Percentiles rank a stretch among this genome's conserved stretches.
These are phyloP conservation scores for Neonectria faginata DNA, from an alignment of 2,329 filamentous ascomycete species.

Conservation along the genomic window DNA sequence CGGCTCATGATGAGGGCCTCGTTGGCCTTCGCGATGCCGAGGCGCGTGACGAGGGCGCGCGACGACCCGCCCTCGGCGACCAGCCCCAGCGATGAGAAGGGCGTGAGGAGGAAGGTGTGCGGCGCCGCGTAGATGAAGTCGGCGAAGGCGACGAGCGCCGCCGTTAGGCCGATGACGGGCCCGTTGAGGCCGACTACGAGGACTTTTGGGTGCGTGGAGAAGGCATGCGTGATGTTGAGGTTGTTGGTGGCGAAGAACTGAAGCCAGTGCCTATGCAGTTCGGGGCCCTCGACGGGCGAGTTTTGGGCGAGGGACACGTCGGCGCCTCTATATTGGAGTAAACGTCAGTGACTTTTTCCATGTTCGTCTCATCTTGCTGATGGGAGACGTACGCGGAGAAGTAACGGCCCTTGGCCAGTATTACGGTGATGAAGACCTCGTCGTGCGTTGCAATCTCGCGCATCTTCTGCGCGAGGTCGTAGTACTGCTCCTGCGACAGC, in stretches of 20 bases:
- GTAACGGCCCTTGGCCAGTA: conserved; percentile 83
- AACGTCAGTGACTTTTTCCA: conserved; percentile 7
- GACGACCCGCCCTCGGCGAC: conserved; percentile 90
- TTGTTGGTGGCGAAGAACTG: conserved; percentile 84
- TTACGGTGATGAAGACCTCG: conserved; percentile 85
- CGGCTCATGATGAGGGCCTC: conserved; percentile 94
- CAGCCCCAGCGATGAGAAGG: conserved; percentile 89
- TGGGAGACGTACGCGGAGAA: conserved; percentile 83
- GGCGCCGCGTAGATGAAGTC: conserved; percentile 94
- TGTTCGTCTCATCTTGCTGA: background rate
- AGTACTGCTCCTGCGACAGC: conserved; percentile 78
- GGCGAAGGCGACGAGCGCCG: conserved; percentile 82
- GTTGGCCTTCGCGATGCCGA: conserved; percentile 86
- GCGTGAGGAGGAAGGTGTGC: conserved; percentile 86
- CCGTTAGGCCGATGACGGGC: conserved; percentile 87
- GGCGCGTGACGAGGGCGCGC: conserved; percentile 79
- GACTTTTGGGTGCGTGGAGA: conserved; percentile 94
- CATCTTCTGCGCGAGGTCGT: conserved; percentile 77
- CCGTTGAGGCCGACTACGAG: conserved; percentile 93
- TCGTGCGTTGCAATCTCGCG: conserved; percentile 82
- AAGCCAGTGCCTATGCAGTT: conserved; percentile 68
- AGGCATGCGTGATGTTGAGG: conserved; percentile 88
- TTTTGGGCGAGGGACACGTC: conserved; percentile 73
- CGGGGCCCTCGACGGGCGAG: conserved; percentile 52
- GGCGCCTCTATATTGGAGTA: conserved; percentile 70